phyloP scores from a whole-genome alignment of 805 yeast genomes.

The Nakazawaea anatomiae region DNA sequence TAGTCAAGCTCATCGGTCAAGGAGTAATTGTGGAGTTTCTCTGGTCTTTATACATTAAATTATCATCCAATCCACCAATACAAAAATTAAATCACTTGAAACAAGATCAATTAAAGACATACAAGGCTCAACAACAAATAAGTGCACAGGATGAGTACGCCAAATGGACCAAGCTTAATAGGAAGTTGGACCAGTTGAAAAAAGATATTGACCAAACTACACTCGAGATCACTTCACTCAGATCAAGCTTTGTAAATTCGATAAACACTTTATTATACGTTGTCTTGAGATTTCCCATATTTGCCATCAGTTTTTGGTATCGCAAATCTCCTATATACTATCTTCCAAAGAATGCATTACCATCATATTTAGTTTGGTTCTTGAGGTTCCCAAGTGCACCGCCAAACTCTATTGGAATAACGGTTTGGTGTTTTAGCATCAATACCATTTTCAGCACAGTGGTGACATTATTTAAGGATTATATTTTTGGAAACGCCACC shows the following conservation, averaged over 20 bases:
- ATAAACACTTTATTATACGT: constrained; percentile 30
- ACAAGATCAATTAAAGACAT: constrained; percentile 38
- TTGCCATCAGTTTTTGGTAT: constrained; percentile 45
- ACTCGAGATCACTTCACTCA: constrained; percentile 29
- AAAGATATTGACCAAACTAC: constrained; percentile 42
- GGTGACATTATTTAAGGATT: not conserved
- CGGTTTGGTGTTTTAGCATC: constrained; percentile 45
- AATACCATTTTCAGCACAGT: constrained; percentile 8
- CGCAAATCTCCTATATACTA: constrained; percentile 51
- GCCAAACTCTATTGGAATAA: constrained; percentile 54
- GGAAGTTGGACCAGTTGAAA: constrained; percentile 56
- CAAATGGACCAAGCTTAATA: constrained; percentile 87
- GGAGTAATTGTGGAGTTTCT: constrained; percentile 23
- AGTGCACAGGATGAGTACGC: constrained; percentile 95
- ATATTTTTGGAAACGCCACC: constrained; percentile 14
- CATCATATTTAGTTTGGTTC: constrained; percentile 45
- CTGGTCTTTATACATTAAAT: constrained; percentile 33
- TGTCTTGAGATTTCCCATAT: constrained; percentile 39
- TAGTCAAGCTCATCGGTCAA: constrained; percentile 5
- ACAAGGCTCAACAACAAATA: constrained; percentile 50
- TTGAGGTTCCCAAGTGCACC: constrained; percentile 63
- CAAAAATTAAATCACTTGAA: constrained; percentile 26
- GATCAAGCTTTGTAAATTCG: constrained; percentile 25
- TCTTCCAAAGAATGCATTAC: constrained; percentile 54
- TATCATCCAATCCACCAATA: constrained; percentile 29